Evolutionary conservation across 1,284 basidiomycete genomes (phyloP).

Genomic region (Violaceomyces palustris): DNA sequence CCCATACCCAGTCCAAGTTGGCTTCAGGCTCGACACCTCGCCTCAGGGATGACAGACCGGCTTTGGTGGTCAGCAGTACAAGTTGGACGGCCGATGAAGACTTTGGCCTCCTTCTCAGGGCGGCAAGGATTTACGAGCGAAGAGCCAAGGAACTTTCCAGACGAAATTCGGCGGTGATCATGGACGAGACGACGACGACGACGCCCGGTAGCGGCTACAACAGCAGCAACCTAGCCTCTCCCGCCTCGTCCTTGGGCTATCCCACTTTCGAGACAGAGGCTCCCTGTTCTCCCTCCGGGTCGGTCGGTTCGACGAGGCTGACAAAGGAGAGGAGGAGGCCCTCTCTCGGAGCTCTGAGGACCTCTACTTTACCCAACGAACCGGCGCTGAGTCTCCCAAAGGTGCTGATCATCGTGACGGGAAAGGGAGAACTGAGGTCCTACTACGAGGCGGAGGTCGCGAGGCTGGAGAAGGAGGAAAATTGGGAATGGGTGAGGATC

Average conservation of each 20-base stretch:
- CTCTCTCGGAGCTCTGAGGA: slow-evolving; percentile 11
- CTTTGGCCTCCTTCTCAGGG: slow-evolving; percentile 66
- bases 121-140: slow-evolving; percentile 61
- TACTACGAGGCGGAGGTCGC: slow-evolving; percentile 68
- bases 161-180: too few species aligned
- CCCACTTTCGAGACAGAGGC: too few species aligned
- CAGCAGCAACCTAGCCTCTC: too few species aligned
- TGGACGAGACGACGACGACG: too few species aligned
- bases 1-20: too few species aligned
- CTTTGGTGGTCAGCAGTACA: slow-evolving; percentile 83
- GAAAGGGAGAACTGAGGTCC: slow-evolving; percentile 75
- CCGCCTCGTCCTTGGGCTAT: too few species aligned
- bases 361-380: slow-evolving; percentile 13
- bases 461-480: slow-evolving; percentile 59
- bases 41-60: slow-evolving; percentile 63
- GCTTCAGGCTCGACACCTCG: too few species aligned
- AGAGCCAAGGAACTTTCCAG: too few species aligned
- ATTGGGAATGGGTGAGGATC: slow-evolving; percentile 73
- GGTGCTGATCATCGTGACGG: slow-evolving; percentile 74
- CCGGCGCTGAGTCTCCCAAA: slow-evolving; percentile 28
- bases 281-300: too few species aligned
- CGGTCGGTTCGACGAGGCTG: slow-evolving; percentile 6
- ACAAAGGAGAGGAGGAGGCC: slow-evolving; percentile 20
- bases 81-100: slow-evolving; percentile 98
- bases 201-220: too few species aligned